Conservation (phyloP, 768 basidiomycete genomes). For the Cystoderma amianthinum region DNA sequence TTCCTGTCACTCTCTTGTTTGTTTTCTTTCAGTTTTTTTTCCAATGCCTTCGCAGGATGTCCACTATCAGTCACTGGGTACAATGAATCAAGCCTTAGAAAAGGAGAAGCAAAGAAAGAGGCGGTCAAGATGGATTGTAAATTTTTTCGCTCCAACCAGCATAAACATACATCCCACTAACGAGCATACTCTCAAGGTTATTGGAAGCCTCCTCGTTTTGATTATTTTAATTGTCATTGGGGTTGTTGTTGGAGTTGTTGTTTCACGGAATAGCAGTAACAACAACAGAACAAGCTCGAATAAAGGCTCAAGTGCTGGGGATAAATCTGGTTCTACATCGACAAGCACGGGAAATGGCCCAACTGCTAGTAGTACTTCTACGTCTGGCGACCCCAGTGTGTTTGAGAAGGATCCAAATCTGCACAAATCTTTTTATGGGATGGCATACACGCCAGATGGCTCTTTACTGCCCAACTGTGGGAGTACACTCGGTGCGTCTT, state of each 20-base stretch:
- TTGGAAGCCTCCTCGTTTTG: conserved; percentile 40
- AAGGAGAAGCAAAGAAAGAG: conserved; percentile 19
- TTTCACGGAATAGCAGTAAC: conserved; percentile 41
- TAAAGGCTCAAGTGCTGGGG: conserved; percentile 7
- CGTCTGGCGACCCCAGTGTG: conserved; percentile 54
- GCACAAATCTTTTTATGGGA: conserved; percentile 71
- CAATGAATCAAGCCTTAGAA: conserved; percentile 20
- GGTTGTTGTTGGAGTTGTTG: conserved; percentile 57
- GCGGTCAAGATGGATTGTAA: conserved; percentile 53
- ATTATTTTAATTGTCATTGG: conserved; percentile 48
- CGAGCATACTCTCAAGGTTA: conserved; percentile 31
- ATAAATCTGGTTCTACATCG: not conserved
- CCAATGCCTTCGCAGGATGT: conserved; percentile 7
- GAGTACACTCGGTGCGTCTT: conserved; percentile 32
- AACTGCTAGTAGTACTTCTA: conserved; percentile 3
- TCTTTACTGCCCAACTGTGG: conserved; percentile 65
- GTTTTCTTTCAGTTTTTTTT: conserved; percentile 6
- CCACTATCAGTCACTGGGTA: conserved; percentile 10
- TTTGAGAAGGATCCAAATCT: conserved; percentile 65
- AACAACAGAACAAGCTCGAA: conserved; percentile 3
- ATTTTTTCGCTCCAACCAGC: conserved; percentile 15
- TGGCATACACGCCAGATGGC: conserved; percentile 81
- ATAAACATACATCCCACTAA: not conserved
- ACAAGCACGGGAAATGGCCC: not conserved
- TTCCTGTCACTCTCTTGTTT: conserved; percentile 5